Conservation (phyloP, 345 rosid species). For the Moringa oleifera region DNA sequence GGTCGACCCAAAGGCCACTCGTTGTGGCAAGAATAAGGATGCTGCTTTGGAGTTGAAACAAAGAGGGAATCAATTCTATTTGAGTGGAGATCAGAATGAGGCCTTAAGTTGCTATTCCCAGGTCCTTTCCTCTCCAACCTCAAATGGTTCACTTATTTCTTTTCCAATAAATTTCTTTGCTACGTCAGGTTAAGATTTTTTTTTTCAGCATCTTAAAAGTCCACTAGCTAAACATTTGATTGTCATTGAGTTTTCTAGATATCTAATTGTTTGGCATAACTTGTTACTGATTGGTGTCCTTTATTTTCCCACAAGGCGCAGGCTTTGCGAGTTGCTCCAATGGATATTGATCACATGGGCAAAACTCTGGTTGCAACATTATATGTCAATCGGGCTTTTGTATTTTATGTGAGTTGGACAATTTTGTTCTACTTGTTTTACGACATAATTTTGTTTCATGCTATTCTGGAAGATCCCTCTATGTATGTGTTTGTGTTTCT, state of each 20-base stretch:
- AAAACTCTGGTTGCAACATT: conserved; percentile 67
- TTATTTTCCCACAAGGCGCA: conserved; percentile 8
- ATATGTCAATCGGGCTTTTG: conserved; percentile 66
- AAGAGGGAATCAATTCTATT: conserved; percentile 51
- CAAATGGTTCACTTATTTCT: background rate
- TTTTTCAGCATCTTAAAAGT: background rate
- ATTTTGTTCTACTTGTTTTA: background rate
- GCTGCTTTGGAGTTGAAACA: conserved; percentile 58
- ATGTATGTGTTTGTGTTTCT: background rate
- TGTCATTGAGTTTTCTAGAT: no score
- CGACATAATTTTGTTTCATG: background rate
- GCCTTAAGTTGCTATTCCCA: conserved; percentile 63
- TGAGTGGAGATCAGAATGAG: conserved; percentile 29
- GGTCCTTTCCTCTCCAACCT: conserved; percentile 13
- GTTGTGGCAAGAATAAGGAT: conserved; percentile 52
- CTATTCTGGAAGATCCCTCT: background rate
- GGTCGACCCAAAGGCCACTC: conserved; percentile 37
- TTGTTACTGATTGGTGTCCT: background rate
- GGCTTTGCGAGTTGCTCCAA: conserved; percentile 78
- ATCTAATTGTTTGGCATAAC: no score
- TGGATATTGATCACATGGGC: conserved; percentile 38
- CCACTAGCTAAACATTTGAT: no score
- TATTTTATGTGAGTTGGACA: conserved; percentile 39
- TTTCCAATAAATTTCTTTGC: background rate
- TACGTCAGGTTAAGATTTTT: background rate